phyloP scores from a whole-genome alignment of 495 filamentous ascomycete species.

The Articulospora tetracladia region DNA sequence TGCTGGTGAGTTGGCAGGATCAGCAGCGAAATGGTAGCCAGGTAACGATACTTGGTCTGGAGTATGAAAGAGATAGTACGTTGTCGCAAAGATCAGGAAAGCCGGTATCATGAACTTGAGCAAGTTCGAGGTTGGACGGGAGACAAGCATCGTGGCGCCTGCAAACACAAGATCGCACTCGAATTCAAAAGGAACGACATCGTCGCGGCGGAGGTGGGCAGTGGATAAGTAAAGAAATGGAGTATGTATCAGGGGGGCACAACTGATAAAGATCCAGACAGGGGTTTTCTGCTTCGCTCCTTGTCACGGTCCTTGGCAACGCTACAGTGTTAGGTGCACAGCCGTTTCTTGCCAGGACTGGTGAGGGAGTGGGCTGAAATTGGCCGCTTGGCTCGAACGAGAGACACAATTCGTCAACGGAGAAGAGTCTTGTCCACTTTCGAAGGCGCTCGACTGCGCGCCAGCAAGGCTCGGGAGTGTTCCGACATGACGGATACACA shows the following conservation, averaged over 20 bases:
- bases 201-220: background rate
- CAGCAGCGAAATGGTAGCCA: background rate
- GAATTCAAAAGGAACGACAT: background rate
- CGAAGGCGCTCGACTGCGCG: background rate
- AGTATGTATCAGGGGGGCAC: background rate
- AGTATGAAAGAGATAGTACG: constrained; percentile 1
- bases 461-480: background rate
- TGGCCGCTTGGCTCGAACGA: background rate
- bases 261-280: background rate
- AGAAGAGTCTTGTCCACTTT: background rate
- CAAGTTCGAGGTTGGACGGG: background rate
- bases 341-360: background rate
- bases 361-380: background rate
- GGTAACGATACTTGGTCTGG: background rate
- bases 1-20: background rate
- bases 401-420: background rate
- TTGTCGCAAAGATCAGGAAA: background rate
- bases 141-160: background rate
- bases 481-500: too few species aligned
- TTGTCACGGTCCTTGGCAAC: background rate
- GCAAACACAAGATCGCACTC: background rate
- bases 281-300: background rate
- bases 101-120: background rate
- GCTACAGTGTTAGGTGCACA: background rate
- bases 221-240: background rate